Evolutionary conservation across 1,284 basidiomycete genomes (phyloP), one percentile per base, ranked within the genome.

Genomic region (Microbotryomycetes sp.): DNA sequence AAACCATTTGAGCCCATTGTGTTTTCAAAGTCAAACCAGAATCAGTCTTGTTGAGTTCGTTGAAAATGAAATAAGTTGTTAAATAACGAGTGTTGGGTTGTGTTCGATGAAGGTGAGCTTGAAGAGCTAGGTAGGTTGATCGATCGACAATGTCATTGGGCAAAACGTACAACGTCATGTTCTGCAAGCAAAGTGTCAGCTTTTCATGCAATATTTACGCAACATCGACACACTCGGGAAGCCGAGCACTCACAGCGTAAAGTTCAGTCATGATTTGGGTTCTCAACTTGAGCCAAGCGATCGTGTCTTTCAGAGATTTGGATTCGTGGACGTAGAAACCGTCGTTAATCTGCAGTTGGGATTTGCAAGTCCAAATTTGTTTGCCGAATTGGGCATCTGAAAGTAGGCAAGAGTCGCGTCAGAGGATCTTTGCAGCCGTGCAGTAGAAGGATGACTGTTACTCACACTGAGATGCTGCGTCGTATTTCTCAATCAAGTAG

Each of bases 401-500:
- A 25, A 16, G 9, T 7, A 3, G 6, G 7, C 7, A 16, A 3
- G 15, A 23, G 23, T 45, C 9, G 25, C 56, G 16, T 6, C 25
- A 0, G 6, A 36, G n/a, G n/a, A n/a, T n/a, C n/a, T n/a, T n/a
- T n/a, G n/a, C n/a, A n/a, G 23, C 15, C 7, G 15, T 14, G 42
- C 29, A 49, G 46, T 19, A 48, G 36, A 23, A 6, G 3, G n/a
- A 14, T 5, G 61, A 77, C 75, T 30, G 76, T 75, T 0, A 54
- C 60, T 72, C 69, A 54, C 71, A 70, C 26, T 73, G 54, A 29
- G 57, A 59, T 12, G 76, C 70, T 2, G 74, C 72, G 62, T 81
- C 77, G 71, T 77, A 79, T 58, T 80, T 79, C 68, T 83, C 82
- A 53, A 83, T 78, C 30, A 83, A 73, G 70, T 83, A 83, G 61